Conservation (phyloP, 495 filamentous ascomycete genomes). For the Penicillium chermesinum region DNA sequence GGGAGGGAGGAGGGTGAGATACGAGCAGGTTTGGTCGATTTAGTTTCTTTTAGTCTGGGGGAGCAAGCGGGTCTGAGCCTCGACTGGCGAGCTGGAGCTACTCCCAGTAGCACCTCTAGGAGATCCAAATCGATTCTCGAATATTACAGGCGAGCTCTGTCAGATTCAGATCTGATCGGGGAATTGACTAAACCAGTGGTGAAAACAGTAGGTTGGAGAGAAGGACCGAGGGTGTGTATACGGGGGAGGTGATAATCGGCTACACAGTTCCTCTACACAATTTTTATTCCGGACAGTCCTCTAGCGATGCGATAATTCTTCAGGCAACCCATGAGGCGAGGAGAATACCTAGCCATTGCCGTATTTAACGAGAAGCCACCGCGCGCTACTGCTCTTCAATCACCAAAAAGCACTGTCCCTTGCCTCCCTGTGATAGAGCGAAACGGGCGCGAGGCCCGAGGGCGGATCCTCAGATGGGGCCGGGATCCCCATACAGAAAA, state of each 20-base stretch:
- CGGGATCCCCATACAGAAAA: not conserved
- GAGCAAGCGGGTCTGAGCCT: slow-evolving; percentile 14
- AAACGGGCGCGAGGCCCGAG: slow-evolving; percentile 21
- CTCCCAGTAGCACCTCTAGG: not conserved
- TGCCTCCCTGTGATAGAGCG: slow-evolving; percentile 18
- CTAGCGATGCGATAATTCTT: too few species aligned
- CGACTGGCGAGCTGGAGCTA: not conserved
- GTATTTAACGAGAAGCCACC: too few species aligned
- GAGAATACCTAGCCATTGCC: not conserved
- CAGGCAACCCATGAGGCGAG: not conserved
- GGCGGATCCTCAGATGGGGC: slow-evolving; percentile 14
- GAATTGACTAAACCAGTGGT: too few species aligned
- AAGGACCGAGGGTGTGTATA: not conserved
- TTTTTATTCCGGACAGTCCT: too few species aligned
- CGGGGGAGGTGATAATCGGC: not conserved
- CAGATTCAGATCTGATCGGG: not conserved
- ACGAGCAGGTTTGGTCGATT: slow-evolving; percentile 2
- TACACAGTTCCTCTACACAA: too few species aligned
- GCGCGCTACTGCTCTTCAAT: not conserved
- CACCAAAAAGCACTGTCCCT: slow-evolving; percentile 5
- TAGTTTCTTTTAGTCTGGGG: slow-evolving; percentile 23
- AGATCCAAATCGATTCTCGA: not conserved
- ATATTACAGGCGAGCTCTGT: not conserved
- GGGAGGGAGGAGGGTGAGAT: slow-evolving; percentile 14
- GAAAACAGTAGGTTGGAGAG: not conserved